These are phyloP conservation scores for Cutaneotrichosporon sp. DNA, from an alignment of 1,284 basidiomycete genomes.

Conservation along the genomic window DNA sequence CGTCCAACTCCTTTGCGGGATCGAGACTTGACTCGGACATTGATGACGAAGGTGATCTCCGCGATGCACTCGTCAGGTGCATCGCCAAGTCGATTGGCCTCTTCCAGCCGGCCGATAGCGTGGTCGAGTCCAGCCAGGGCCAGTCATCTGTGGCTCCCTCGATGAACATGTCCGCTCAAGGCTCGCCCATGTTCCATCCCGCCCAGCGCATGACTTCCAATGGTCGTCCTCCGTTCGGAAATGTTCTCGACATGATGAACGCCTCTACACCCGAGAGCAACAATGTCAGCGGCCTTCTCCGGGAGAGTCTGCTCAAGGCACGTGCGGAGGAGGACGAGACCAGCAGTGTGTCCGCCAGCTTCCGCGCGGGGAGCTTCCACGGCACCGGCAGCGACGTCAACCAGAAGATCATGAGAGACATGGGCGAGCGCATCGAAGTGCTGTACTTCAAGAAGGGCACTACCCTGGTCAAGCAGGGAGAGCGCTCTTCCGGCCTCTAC, in stretches of 20 bases:
- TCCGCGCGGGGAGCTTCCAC: conserved; percentile 55
- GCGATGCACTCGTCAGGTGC: conserved; percentile 93
- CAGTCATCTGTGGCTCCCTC: conserved; percentile 27
- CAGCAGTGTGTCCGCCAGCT: conserved; percentile 58
- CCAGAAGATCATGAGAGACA: conserved; percentile 57
- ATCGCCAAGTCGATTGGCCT: conserved; percentile 97
- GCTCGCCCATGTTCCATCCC: conserved; percentile 49
- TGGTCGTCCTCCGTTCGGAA: conserved; percentile 71
- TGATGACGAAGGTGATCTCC: conserved; percentile 65
- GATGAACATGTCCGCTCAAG: conserved; percentile 43
- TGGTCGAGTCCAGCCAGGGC: conserved; percentile 18
- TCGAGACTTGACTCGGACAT: conserved; percentile 23
- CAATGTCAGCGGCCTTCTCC: conserved; percentile 60
- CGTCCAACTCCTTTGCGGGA: neutral
- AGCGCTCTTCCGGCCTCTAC: conserved; percentile 76
- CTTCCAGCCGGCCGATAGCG: conserved; percentile 67
- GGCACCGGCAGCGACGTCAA: conserved; percentile 31
- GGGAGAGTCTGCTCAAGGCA: conserved; percentile 61
- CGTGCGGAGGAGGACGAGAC: conserved; percentile 76
- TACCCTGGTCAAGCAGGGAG: conserved; percentile 84
- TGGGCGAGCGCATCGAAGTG: conserved; percentile 96
- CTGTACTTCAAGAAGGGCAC: conserved; percentile 87
- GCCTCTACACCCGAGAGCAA: conserved; percentile 55
- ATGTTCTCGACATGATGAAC: conserved; percentile 69
- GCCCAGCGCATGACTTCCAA: conserved; percentile 51